Conservation (phyloP, 371 early-diverging fungal genomes). For the Circinella minor region DNA sequence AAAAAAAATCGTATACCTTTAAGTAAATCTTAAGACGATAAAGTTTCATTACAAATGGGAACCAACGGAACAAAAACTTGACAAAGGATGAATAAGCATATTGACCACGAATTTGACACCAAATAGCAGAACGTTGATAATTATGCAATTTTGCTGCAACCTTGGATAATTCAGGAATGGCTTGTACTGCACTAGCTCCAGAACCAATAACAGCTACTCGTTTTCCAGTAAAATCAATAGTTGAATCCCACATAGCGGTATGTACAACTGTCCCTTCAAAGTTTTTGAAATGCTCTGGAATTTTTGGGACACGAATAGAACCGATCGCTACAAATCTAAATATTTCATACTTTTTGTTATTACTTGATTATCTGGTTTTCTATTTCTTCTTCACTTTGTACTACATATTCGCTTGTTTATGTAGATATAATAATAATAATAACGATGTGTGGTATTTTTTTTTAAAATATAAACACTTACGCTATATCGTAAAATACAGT, state of each 20-base stretch:
- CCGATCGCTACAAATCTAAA: slow-evolving; percentile 10
- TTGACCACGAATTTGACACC: slow-evolving; percentile 17
- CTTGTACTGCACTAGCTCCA: slow-evolving; percentile 45
- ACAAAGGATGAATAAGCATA: slow-evolving; percentile 12
- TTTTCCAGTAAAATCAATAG: slow-evolving; percentile 47
- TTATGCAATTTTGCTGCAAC: slow-evolving; percentile 17
- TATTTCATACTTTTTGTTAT: slow-evolving; percentile 1
- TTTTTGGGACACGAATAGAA: slow-evolving; percentile 48
- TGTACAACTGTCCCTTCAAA: slow-evolving; percentile 54
- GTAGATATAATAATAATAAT: neutral
- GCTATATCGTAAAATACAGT: slow-evolving; percentile 29
- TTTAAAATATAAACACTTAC: too few relatives aligned
- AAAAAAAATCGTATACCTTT: slow-evolving; percentile 8
- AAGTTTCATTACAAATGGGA: slow-evolving; percentile 20
- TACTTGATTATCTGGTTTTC: too few relatives aligned
- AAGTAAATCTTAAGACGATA: slow-evolving; percentile 20
- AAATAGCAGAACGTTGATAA: slow-evolving; percentile 28
- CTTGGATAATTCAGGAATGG: slow-evolving; percentile 23
- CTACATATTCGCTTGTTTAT: too few relatives aligned
- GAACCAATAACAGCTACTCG: slow-evolving; percentile 57
- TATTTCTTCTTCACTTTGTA: too few relatives aligned
- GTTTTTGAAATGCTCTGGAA: slow-evolving; percentile 52
- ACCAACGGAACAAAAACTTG: slow-evolving; percentile 21
- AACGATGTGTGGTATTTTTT: too few relatives aligned
- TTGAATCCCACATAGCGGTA: slow-evolving; percentile 54